Percentiles rank a stretch among this genome's conserved stretches.
Conservation (phyloP, 176 grass and related monocot genomes). For the Carex scoparia region DNA sequence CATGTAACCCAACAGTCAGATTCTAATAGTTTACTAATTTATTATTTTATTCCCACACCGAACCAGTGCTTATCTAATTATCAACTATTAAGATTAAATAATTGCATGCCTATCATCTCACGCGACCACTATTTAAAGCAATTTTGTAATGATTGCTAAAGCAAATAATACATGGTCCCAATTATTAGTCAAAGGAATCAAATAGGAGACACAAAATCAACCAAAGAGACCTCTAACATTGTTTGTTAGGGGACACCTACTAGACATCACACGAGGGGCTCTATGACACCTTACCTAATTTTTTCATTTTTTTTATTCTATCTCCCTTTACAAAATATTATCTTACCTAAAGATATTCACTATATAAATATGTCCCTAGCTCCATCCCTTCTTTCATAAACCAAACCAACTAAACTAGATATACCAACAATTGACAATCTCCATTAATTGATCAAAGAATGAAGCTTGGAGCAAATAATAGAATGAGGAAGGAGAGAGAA, state of each 20-base stretch:
- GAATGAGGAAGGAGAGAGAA: slow-evolving; percentile 35
- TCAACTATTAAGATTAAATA: background rate
- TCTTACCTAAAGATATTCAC: background rate
- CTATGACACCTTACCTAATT: slow-evolving; percentile 17
- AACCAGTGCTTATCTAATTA: background rate
- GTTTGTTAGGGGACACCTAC: slow-evolving; percentile 13
- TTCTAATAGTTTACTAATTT: background rate
- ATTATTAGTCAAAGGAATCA: slow-evolving; percentile 20
- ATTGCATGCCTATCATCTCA: background rate
- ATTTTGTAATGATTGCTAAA: slow-evolving; percentile 1
- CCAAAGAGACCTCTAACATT: slow-evolving; percentile 6
- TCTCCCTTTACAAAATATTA: background rate
- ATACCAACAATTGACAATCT: background rate
- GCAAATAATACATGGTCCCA: background rate
- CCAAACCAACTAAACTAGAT: background rate
- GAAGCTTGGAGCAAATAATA: background rate
- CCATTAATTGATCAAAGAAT: background rate
- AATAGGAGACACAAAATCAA: slow-evolving; percentile 19
- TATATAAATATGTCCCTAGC: background rate
- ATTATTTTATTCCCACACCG: background rate
- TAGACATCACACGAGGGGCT: slow-evolving; percentile 14
- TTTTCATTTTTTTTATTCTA: background rate
- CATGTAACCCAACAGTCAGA: background rate
- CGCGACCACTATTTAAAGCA: background rate
- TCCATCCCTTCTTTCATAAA: background rate